Percentiles rank a stretch among this genome's conserved stretches.
These are phyloP conservation scores for Sclerotinia glacialis DNA, from an alignment of 2,329 filamentous ascomycete species.

Conservation along the genomic window DNA sequence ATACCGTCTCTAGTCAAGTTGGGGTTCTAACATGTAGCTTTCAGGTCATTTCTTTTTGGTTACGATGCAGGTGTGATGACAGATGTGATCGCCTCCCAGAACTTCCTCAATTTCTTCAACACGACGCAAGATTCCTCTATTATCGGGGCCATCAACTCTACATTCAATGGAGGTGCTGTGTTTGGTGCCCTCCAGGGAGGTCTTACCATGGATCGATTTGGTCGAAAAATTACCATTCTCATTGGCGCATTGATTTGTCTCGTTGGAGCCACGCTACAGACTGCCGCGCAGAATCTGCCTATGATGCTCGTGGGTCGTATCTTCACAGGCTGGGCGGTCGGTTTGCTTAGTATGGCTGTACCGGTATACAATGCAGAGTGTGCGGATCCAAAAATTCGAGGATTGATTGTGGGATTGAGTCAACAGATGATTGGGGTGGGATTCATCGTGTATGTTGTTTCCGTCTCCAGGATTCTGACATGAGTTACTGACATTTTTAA, in stretches of 20 bases:
- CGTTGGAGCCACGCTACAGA: conserved; percentile 59
- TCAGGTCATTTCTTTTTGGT: conserved; percentile 43
- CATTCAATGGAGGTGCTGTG: conserved; percentile 60
- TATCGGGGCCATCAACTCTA: conserved; percentile 58
- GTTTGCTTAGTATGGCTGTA: conserved; percentile 61
- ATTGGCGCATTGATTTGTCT: conserved; percentile 58
- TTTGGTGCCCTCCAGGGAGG: conserved; percentile 44
- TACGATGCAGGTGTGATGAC: conserved; percentile 41
- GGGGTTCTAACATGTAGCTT: conserved; percentile 17
- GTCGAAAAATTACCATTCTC: conserved; percentile 56
- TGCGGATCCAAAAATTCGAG: conserved; percentile 61
- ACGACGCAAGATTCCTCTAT: conserved; percentile 38
- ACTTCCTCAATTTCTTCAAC: conserved; percentile 38
- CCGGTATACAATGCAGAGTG: conserved; percentile 66
- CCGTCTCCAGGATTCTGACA: not conserved
- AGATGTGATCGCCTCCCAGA: conserved; percentile 35
- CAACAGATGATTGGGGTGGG: conserved; percentile 66
- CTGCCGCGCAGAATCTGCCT: conserved; percentile 51
- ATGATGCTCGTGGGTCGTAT: conserved; percentile 59
- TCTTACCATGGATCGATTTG: conserved; percentile 54
- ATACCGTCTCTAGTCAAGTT: not conserved
- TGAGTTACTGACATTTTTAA: conserved; percentile 31
- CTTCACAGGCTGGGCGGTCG: conserved; percentile 57
- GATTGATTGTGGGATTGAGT: conserved; percentile 58
- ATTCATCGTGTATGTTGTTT: conserved; percentile 39